Evolutionary conservation across 2,329 filamentous ascomycete species (phyloP), one percentile per base, ranked within the genome.

Genomic region (Hypoxylon sp.): DNA sequence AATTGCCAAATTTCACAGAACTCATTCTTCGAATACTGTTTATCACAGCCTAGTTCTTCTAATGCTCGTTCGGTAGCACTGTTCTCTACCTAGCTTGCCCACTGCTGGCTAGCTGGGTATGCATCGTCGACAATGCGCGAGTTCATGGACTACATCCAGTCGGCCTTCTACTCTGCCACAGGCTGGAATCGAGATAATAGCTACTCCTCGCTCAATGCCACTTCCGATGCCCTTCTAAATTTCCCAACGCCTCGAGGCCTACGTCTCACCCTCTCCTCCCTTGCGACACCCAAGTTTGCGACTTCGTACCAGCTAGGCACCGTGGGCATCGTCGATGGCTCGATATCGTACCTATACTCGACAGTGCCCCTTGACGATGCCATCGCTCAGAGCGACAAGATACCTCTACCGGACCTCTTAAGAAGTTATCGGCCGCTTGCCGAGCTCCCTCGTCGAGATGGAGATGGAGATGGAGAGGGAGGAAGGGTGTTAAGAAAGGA

Each of bases 141-240:
- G 82, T 98, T 97, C 84, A 97, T 98, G 93, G 94, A 97, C 82
- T 95, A 97, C 84, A 91, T 98, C 83, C 93, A 97, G 82, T 88
- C 91, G 82, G 92, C 93, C 76, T 98, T 97, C 82, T 93, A 93
- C 80, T 87, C 92, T 78, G 91, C 92, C 62, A 94, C 94, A 49
- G 88, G 91, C 79, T 98, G 94, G 94, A 92, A 94, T 78, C 86
- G 89, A 76, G 93, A 98, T 84, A 97, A 97, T 81, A 96, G 93
- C 67, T 98, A 98, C 82, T 90, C 93, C 73, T 89, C 91, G 71
- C 84, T 98, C 76, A 97, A 94, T 74, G 90, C 91, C 63, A 97
- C 93, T 3, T 89, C 93, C 51, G 89, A 93, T 83, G 92, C 93
- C 70, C 87, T 99, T 60, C 88, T 99, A 71, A 92, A 96, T 77